A percentile compares a stretch with the other conserved stretches of the same genome.
Conservation (phyloP, 768 basidiomycete species). For the Tulasnella sp. region DNA sequence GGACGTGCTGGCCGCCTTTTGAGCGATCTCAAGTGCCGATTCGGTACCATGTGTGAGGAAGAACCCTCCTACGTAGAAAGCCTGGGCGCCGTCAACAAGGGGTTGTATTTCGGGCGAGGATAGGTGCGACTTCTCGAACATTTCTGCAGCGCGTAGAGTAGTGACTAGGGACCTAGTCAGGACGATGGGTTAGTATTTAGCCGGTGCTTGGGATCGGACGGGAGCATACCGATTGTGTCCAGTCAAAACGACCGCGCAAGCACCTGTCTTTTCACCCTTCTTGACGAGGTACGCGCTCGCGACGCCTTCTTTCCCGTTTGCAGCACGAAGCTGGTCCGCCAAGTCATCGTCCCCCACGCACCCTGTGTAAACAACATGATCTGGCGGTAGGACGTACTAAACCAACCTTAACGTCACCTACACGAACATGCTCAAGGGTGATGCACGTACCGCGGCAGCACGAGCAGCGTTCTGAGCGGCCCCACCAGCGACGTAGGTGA, state of each 20-base stretch:
- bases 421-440: slow-evolving; percentile 15
- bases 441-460: slow-evolving; percentile 70
- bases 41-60: slow-evolving; percentile 89
- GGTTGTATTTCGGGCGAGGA: slow-evolving; percentile 60
- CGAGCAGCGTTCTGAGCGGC: slow-evolving; percentile 95
- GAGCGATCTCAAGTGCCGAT: slow-evolving; percentile 57
- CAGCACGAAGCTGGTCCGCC: slow-evolving; percentile 72
- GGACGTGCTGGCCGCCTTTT: slow-evolving; percentile 57
- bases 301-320: slow-evolving; percentile 88
- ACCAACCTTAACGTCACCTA: not conserved
- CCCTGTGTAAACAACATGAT: slow-evolving; percentile 87
- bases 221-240: slow-evolving; percentile 71
- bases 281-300: slow-evolving; percentile 80
- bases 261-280: slow-evolving; percentile 79
- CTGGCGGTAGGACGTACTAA: slow-evolving; percentile 80
- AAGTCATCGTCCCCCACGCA: slow-evolving; percentile 91
- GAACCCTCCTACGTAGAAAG: slow-evolving; percentile 92
- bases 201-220: not conserved
- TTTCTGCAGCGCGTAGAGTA: slow-evolving; percentile 79
- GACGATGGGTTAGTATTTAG: not conserved
- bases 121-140: slow-evolving; percentile 72
- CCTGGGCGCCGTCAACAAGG: slow-evolving; percentile 65
- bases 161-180: slow-evolving; percentile 74
- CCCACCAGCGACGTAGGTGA: slow-evolving; percentile 92
- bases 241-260: slow-evolving; percentile 92